Base-by-base conservation (phyloP, 805 yeast genomes). In the Starmerella sirachaensis region DNA sequence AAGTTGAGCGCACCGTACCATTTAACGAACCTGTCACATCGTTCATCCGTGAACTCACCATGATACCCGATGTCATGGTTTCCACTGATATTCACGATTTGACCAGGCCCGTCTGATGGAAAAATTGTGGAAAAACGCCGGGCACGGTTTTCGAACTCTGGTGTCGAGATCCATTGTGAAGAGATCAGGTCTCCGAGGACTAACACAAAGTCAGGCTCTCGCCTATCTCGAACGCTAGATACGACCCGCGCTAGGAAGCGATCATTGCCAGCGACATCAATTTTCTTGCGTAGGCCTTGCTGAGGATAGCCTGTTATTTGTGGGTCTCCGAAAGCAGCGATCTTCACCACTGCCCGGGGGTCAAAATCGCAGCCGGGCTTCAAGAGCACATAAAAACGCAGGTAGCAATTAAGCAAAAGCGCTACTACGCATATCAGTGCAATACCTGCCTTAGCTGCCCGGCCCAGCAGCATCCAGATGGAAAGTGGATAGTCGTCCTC, bases 1-100 rank as follows among this genome's bases (percentile, higher is more conserved):
- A 66, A 88, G 58, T 88, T 88, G 51, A 84, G 83, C 49, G 75
- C 72, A 23, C 98, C 98, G 60, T 80, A 91, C 20, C 79, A 61
- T 27, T 63, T 62, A 38, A 66, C 68, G 61, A 74, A 91, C 47
- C 98, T 66, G 1, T 82, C 72, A 74, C 84, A 73, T 52, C 93
- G 93, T 52, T 83, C 95, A 63, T 76, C 75, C 0, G 94, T 85
- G 28, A 93, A 83, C 58, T 91, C 98, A 0, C 97, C 97, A 33
- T 81, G 72, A 56, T 91, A 88, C 0, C 98, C 98, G 33, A 88
- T 76, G 57, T 91, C 98, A 56, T 91, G 98, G 56, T 91, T 91
- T 2, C 98, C 98, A 1, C 93, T 77, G 32, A 91, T 63, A 56
- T 91, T 91, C 43, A 84, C 69, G 53, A 88, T 73, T 25, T 10